Conservation (phyloP, 345 rosid genomes). For the Lagerstroemia speciosa region DNA sequence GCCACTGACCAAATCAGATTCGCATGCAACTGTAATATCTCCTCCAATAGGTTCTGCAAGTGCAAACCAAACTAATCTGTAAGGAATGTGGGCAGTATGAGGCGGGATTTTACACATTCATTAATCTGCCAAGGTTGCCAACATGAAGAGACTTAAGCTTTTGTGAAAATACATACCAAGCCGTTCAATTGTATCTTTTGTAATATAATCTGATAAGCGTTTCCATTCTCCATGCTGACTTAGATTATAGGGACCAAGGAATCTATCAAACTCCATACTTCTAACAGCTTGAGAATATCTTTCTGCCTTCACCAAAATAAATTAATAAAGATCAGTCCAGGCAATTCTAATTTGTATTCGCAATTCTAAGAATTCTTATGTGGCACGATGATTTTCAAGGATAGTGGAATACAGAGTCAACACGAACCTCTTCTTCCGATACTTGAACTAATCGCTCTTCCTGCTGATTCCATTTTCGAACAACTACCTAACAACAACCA, state of each 20-base stretch:
- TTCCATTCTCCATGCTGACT: conserved; percentile 67
- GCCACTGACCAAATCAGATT: conserved; percentile 36
- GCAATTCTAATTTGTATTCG: neutral
- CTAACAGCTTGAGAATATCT: conserved; percentile 59
- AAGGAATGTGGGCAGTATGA: neutral
- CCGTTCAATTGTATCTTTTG: conserved; percentile 45
- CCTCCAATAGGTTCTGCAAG: conserved; percentile 96
- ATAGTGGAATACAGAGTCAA: neutral
- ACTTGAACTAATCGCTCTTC: conserved; percentile 58
- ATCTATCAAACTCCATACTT: conserved; percentile 65
- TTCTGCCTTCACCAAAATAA: conserved; percentile 39
- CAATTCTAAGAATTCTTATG: neutral
- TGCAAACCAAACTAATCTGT: conserved; percentile 6
- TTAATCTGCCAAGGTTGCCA: neutral
- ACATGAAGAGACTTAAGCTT: conserved; percentile 5
- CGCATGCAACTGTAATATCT: conserved; percentile 61
- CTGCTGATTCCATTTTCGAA: conserved; percentile 65
- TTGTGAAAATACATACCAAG: conserved; percentile 36
- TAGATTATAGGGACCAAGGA: conserved; percentile 72
- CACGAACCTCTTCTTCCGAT: conserved; percentile 75
- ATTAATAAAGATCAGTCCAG: neutral
- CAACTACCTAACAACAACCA: conserved; percentile 49
- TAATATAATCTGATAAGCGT: conserved; percentile 54
- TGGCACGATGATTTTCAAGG: neutral
- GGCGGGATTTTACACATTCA: neutral